phyloP scores from a whole-genome alignment of 257 asterid species.

The Fraxinus anomala region DNA sequence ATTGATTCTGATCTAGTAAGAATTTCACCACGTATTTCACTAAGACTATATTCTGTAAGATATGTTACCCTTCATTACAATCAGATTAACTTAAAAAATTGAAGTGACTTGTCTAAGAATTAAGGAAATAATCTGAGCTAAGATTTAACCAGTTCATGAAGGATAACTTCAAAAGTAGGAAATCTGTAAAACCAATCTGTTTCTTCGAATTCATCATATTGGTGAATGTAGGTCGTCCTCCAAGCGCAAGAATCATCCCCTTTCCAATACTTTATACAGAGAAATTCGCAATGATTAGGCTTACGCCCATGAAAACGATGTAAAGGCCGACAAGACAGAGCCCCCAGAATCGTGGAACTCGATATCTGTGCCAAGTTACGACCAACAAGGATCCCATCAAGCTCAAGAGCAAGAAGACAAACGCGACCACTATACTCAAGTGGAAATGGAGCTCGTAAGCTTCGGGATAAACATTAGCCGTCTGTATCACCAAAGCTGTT shows the following conservation, averaged over 20 bases:
- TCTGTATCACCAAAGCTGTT: slow-evolving; percentile 78
- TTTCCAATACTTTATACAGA: slow-evolving; percentile 38
- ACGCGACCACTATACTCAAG: slow-evolving; percentile 85
- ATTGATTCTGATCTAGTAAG: neutral
- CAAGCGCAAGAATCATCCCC: neutral
- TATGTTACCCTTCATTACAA: neutral
- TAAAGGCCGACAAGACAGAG: slow-evolving; percentile 91
- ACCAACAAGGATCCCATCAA: slow-evolving; percentile 94
- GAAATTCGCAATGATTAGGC: slow-evolving; percentile 67
- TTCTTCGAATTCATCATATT: neutral
- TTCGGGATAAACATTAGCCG: slow-evolving; percentile 65
- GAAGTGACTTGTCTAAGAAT: neutral
- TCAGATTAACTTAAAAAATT: neutral
- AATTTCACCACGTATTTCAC: neutral
- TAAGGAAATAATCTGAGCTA: neutral
- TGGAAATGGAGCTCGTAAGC: slow-evolving; percentile 84
- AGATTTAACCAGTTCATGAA: neutral
- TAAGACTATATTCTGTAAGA: neutral
- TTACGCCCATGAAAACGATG: slow-evolving; percentile 58
- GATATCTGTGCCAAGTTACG: slow-evolving; percentile 83
- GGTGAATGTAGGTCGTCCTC: neutral
- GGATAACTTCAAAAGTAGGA: too few species aligned
- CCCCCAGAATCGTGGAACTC: slow-evolving; percentile 98
- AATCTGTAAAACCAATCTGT: neutral
- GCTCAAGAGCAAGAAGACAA: slow-evolving; percentile 83